Evolutionary conservation across 495 filamentous ascomycete genomes (phyloP).

Genomic region (Daldinia concentrica): DNA sequence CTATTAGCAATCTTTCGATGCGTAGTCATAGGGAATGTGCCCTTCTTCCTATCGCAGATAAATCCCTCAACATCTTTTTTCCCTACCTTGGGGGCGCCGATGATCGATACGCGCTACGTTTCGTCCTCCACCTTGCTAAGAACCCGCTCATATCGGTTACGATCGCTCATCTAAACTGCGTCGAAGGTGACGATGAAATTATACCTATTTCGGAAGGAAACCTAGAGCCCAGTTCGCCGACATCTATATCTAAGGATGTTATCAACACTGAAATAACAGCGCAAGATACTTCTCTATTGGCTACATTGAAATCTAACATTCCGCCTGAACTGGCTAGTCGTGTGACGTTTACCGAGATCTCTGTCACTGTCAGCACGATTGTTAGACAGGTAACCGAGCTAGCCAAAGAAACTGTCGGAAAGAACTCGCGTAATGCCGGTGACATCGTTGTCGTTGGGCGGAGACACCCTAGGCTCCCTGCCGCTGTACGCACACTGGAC

Average conservation of each 20-base stretch:
- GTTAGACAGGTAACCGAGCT: slow-evolving; percentile 45
- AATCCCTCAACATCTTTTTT: slow-evolving; percentile 85
- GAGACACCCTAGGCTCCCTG: slow-evolving; percentile 51
- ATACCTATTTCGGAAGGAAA: slow-evolving; percentile 44
- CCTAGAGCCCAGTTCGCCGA: slow-evolving; percentile 38
- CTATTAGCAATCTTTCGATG: slow-evolving; percentile 67
- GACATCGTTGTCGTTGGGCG: slow-evolving; percentile 82
- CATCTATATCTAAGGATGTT: slow-evolving; percentile 32
- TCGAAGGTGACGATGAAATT: slow-evolving; percentile 46
- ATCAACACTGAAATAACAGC: slow-evolving; percentile 50
- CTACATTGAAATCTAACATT: slow-evolving; percentile 68
- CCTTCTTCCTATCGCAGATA: slow-evolving; percentile 63
- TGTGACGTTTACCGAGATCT: slow-evolving; percentile 65
- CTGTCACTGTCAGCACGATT: slow-evolving; percentile 41
- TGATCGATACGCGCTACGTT: slow-evolving; percentile 79
- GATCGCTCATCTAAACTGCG: slow-evolving; percentile 63
- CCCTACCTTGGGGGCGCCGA: slow-evolving; percentile 88
- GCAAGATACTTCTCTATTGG: slow-evolving; percentile 71
- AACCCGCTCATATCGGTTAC: slow-evolving; percentile 81
- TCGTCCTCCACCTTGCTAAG: slow-evolving; percentile 82
- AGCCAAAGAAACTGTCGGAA: slow-evolving; percentile 69
- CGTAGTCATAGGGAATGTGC: slow-evolving; percentile 59
- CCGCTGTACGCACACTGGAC: slow-evolving; percentile 36
- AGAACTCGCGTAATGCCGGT: slow-evolving; percentile 72
- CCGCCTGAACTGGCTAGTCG: slow-evolving; percentile 65